Percentiles rank a stretch among this genome's conserved stretches.
Conservation (phyloP, 306 rosid genomes). For the Lupinus albus region DNA sequence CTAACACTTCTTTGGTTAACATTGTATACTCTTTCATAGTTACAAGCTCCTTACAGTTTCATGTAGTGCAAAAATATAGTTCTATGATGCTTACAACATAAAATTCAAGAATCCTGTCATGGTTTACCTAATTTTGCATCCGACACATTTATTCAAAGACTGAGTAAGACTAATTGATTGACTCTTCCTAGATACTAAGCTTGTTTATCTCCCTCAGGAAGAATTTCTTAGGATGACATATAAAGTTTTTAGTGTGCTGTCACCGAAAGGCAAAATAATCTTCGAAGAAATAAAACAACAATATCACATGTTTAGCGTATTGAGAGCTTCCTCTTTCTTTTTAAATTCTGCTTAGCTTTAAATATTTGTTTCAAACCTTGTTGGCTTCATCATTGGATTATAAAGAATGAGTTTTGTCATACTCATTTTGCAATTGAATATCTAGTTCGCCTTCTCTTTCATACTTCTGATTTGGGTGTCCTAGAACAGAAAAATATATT, state of each 20-base stretch:
- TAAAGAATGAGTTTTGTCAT: slow-evolving; percentile 10
- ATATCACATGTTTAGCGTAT: slow-evolving; percentile 15
- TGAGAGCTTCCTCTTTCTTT: slow-evolving; percentile 21
- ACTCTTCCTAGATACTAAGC: slow-evolving; percentile 24
- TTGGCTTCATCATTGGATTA: slow-evolving; percentile 16
- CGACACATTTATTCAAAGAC: not conserved
- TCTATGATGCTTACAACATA: not conserved
- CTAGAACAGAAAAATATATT: slow-evolving; percentile 13
- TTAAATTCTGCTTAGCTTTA: not conserved
- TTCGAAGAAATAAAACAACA: slow-evolving; percentile 8
- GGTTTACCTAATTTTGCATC: slow-evolving; percentile 28
- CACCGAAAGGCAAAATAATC: not conserved
- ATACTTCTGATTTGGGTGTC: slow-evolving; percentile 17
- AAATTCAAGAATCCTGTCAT: not conserved
- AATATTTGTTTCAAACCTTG: slow-evolving; percentile 12
- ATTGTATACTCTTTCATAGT: too few species aligned
- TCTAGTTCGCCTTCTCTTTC: slow-evolving; percentile 12
- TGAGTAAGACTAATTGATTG: slow-evolving; percentile 26
- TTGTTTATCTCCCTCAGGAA: slow-evolving; percentile 9
- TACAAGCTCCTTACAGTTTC: too few species aligned
- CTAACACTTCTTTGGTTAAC: too few species aligned
- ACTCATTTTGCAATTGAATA: slow-evolving; percentile 27
- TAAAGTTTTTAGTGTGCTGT: slow-evolving; percentile 10
- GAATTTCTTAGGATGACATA: slow-evolving; percentile 22
- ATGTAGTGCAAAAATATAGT: slow-evolving; percentile 21